A percentile compares a stretch with the other conserved stretches of the same genome.
phyloP scores from a whole-genome alignment of 495 filamentous ascomycete species.

The Penicillium ucsense region DNA sequence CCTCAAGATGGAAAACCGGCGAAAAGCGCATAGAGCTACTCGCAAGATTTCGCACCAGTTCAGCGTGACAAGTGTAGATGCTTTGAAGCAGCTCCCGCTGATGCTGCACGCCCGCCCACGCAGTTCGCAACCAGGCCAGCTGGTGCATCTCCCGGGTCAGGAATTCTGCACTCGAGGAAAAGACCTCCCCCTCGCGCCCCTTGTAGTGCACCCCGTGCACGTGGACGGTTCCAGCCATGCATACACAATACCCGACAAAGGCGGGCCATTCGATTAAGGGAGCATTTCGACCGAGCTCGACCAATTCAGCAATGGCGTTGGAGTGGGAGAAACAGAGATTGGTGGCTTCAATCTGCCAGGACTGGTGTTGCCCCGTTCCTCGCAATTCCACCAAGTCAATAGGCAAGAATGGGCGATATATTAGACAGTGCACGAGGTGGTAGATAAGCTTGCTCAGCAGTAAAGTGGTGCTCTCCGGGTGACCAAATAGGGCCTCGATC shows the following conservation, averaged over 20 bases:
- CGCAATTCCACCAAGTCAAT: constrained; percentile 71
- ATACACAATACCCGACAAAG: constrained; percentile 74
- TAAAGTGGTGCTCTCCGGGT: constrained; percentile 64
- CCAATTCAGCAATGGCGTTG: constrained; percentile 75
- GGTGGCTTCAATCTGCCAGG: constrained; percentile 83
- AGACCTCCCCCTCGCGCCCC: constrained; percentile 53
- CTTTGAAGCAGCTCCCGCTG: constrained; percentile 67
- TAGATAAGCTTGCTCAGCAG: constrained; percentile 78
- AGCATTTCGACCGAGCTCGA: constrained; percentile 58
- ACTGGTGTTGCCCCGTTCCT: constrained; percentile 73
- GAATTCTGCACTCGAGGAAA: constrained; percentile 57
- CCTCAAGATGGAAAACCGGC: constrained; percentile 72
- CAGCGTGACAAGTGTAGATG: constrained; percentile 61
- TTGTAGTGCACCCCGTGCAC: constrained; percentile 77
- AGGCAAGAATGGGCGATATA: constrained; percentile 77
- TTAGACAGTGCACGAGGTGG: constrained; percentile 73
- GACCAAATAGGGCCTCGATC: constrained; percentile 63
- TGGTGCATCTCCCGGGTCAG: constrained; percentile 70
- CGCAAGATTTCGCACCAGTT: constrained; percentile 61
- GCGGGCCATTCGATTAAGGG: constrained; percentile 70
- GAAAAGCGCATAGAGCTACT: constrained; percentile 58
- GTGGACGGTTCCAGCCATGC: constrained; percentile 74
- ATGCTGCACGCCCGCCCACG: constrained; percentile 70
- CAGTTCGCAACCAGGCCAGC: constrained; percentile 58
- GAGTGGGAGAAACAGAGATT: constrained; percentile 81